Conservation (phyloP, 305 asterid genomes). For the Withania somnifera region DNA sequence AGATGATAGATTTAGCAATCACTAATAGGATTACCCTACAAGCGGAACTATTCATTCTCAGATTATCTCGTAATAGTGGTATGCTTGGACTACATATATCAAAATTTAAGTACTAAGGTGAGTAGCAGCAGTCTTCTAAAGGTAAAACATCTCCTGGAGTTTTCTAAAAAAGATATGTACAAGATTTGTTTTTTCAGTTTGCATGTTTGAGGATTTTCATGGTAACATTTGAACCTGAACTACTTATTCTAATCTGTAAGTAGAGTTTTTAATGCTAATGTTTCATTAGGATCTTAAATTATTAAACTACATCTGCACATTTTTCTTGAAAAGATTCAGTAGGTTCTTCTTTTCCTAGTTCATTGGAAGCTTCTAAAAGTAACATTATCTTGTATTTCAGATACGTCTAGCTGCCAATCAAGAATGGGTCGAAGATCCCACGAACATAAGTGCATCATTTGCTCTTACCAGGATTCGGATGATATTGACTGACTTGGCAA, state of each 20-base stretch:
- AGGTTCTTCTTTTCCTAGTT: neutral
- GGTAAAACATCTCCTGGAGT: constrained; percentile 80
- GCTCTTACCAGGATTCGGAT: constrained; percentile 87
- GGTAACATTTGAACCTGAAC: constrained; percentile 1
- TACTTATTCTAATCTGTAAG: neutral
- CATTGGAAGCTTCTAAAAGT: neutral
- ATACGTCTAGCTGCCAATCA: constrained; percentile 57
- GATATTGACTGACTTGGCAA: constrained; percentile 38
- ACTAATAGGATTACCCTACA: constrained; percentile 13
- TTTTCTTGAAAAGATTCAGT: neutral
- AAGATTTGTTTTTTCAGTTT: constrained; percentile 34
- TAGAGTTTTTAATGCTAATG: neutral
- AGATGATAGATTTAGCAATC: neutral
- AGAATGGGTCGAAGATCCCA: too few relatives aligned
- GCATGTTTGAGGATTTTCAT: neutral
- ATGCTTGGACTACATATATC: constrained; percentile 73
- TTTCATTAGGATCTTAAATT: neutral
- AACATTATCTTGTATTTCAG: constrained; percentile 30
- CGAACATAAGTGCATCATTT: constrained; percentile 56
- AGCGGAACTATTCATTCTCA: constrained; percentile 79
- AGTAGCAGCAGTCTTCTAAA: constrained; percentile 39
- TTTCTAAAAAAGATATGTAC: constrained; percentile 79
- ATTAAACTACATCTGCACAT: neutral
- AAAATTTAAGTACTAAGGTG: constrained; percentile 26
- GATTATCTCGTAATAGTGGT: constrained; percentile 87